Evolutionary conservation across 225 moss, liverwort and hornwort genomes (phyloP), one percentile per base, ranked within the genome.

Genomic region (Physcomitrium patens): DNA sequence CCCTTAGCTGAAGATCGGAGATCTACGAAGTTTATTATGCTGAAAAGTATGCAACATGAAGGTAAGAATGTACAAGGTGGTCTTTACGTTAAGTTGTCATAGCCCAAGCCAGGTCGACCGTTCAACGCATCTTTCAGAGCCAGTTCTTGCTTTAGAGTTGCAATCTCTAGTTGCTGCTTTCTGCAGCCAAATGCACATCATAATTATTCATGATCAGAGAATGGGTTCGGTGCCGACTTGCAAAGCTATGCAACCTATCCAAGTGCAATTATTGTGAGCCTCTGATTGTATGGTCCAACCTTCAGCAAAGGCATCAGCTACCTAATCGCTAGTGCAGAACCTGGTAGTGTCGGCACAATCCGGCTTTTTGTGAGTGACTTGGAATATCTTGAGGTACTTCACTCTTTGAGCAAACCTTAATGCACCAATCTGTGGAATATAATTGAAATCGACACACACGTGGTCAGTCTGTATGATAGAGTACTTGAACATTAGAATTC

Each of bases 21-120:
- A 31, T 31, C 31, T 31, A 31, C 31, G 31, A 5, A 59, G 57
- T 16, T 52, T 47, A 45, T 46, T 59, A 56, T 61, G 19, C 12
- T 12, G n/a, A 7, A 51, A 43, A 60, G 20, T 67, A 26, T 67
- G 37, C 52, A 11, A 56, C 0, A 1, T 63, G 49, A 71, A 51
- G 65, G 63, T 41, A 44, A 63, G 45, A 68, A 28, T 61, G 61
- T 79, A 76, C 79, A 83, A 77, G 70, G 53, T 31, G 31, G 5
- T 56, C 70, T 89, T 80, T 90, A 97, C 93, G 92, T 94, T 80
- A 97, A 80, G 26, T 94, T 81, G 28, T 93, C 94, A 68, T 87
- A 85, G 24, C 87, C 75, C 9, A 84, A 19, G 3, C 79, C 69
- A 1, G 66, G 67, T 24, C 65, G 77, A 52, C 90, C 94, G 65